phyloP scores from a whole-genome alignment of 2,329 filamentous ascomycete species.

The Colletotrichum australisinense region DNA sequence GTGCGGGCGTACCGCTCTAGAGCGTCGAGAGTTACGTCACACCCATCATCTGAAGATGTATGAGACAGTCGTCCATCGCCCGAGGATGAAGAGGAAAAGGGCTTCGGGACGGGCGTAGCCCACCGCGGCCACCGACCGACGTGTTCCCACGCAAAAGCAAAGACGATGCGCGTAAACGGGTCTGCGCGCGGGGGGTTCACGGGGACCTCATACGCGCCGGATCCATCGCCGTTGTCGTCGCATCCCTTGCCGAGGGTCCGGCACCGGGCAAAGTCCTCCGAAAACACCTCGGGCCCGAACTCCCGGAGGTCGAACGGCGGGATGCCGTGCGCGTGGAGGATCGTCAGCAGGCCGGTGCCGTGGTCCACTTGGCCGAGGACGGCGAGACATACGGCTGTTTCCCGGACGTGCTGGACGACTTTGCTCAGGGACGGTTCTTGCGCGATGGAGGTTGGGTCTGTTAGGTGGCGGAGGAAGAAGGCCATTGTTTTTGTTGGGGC shows the following conservation, averaged over 20 bases:
- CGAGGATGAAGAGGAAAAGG: neutral
- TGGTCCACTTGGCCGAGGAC: neutral
- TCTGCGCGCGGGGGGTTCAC: neutral
- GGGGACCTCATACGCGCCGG: neutral
- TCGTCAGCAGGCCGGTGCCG: constrained; percentile 3
- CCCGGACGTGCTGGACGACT: neutral
- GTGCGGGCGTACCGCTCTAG: constrained; percentile 7
- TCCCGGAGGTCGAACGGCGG: constrained; percentile 6
- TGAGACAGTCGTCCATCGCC: too few species aligned
- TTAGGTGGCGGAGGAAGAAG: constrained; percentile 18
- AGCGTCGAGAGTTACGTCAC: neutral
- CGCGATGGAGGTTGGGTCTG: neutral
- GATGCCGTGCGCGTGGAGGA: neutral
- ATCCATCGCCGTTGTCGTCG: neutral
- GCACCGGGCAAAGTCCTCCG: neutral
- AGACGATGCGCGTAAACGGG: constrained; percentile 4
- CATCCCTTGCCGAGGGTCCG: neutral
- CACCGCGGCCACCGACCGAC: neutral
- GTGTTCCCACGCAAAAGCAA: constrained; percentile 3
- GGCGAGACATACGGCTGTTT: neutral
- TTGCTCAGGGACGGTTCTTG: neutral
- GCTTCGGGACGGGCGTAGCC: neutral
- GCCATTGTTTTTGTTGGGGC: neutral
- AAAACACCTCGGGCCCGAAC: neutral
- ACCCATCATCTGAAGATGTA: neutral